phyloP scores from a whole-genome alignment of 371 early-diverging fungal species.

The Fennellomyces sp. region DNA sequence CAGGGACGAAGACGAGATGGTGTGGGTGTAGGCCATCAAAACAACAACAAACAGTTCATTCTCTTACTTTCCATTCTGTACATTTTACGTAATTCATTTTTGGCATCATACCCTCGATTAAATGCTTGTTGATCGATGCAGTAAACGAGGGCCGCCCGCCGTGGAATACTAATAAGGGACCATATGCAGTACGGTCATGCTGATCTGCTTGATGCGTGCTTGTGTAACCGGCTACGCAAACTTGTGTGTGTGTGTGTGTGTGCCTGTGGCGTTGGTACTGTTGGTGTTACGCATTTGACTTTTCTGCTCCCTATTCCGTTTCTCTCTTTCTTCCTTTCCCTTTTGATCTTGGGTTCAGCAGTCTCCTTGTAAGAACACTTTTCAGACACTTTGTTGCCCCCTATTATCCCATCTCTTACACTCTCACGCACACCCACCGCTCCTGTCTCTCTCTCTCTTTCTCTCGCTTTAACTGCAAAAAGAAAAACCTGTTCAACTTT shows the following conservation, averaged over 20 bases:
- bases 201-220: not conserved
- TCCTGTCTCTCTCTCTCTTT: too few relatives aligned
- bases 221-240: not conserved
- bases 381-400: too few relatives aligned
- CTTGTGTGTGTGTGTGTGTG: not conserved
- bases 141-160: too few relatives aligned
- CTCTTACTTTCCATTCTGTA: not conserved
- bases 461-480: too few relatives aligned
- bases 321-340: not conserved
- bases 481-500: not conserved
- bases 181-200: not conserved
- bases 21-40: slow-evolving; percentile 4
- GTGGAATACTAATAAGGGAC: not conserved
- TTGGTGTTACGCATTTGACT: not conserved
- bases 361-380: too few relatives aligned
- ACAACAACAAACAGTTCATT: not conserved
- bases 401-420: too few relatives aligned
- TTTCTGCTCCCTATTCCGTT: not conserved
- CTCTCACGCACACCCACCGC: too few relatives aligned
- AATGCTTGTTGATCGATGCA: too few relatives aligned
- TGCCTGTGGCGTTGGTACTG: not conserved
- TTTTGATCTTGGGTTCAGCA: too few relatives aligned
- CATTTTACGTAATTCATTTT: too few relatives aligned
- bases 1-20: not conserved
- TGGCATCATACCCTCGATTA: not conserved